Evolutionary conservation across 331 rosid species (phyloP), one percentile per base, ranked within the genome.

Genomic region (Prunus yedoensis): DNA sequence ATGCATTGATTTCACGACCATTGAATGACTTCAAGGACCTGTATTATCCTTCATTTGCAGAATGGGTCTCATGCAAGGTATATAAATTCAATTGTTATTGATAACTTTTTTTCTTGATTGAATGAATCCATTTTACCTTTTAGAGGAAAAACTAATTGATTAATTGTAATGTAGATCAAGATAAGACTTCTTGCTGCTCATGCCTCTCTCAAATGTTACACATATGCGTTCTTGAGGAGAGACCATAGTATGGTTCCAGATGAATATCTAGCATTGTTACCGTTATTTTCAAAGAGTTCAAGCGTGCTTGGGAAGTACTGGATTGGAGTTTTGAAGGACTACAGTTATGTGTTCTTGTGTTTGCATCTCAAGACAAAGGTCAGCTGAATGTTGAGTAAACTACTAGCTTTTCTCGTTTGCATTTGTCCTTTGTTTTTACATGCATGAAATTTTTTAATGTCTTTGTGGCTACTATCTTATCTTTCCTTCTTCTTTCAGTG

Each of bases 41-140:
- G 68, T 94, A 89, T 80, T 94, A 90, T 94, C 99, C 99, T 83
- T 90, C 99, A 30, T 94, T 90, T 89, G 96, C 99, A 18, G 99
- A 94, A 79, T 94, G 99, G 97, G 97, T 90, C 80, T 88, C 99
- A 20, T 92, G 96, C 89, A 94, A 92, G 96, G 99, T 87, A 76
- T 43, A 79, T 68, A 46, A 21, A 38, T 64, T 76, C 53, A 63
- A 73, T 54, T 52, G 32, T 25, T 53, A 35, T 68, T 41, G 28
- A 38, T 38, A 54, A 51, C 45, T 67, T 70, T 74, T 61, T 79
- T 57, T 50, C 51, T 20, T 53, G 23, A 71, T 30, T 15, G 30
- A 66, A 69, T 58, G 43, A 30, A 30, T 47, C 51, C 5, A 51
- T 2, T 65, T 52, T 47, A 23, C 57, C 52, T 28, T 43, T 27